A percentile compares a stretch with the other conserved stretches of the same genome.
These are phyloP conservation scores for Pyrus pyrifolia DNA, from an alignment of 306 rosid species.

Conservation along the genomic window DNA sequence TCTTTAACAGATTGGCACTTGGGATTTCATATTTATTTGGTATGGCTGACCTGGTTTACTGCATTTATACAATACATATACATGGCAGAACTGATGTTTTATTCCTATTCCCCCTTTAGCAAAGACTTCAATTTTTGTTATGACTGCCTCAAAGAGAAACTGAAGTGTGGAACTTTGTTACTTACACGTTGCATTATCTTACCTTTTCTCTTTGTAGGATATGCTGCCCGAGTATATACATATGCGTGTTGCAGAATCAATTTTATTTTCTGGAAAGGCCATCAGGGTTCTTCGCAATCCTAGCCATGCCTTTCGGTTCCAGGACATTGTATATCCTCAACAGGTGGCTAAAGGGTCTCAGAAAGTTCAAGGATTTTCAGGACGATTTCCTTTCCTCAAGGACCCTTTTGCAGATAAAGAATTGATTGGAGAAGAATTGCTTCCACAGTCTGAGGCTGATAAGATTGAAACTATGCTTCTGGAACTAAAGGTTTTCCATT, in stretches of 20 bases:
- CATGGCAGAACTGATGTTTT: no score
- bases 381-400: slow-evolving; percentile 55
- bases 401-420: slow-evolving; percentile 47
- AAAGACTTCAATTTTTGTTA: not conserved
- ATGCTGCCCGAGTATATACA: slow-evolving; percentile 93
- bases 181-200: not conserved
- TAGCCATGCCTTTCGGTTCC: slow-evolving; percentile 64
- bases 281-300: slow-evolving; percentile 87
- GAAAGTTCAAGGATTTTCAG: slow-evolving; percentile 58
- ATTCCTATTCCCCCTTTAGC: not conserved
- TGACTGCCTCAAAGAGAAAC: not conserved
- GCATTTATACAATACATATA: no score
- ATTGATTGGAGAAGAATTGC: slow-evolving; percentile 67
- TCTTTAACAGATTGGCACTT: slow-evolving; percentile 91
- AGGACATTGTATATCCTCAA: slow-evolving; percentile 42
- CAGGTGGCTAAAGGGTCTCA: slow-evolving; percentile 61
- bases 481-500: slow-evolving; percentile 61
- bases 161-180: not conserved
- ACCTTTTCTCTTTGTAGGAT: slow-evolving; percentile 46
- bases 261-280: slow-evolving; percentile 96
- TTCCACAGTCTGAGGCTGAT: slow-evolving; percentile 92
- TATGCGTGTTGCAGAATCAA: slow-evolving; percentile 83
- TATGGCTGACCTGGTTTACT: slow-evolving; percentile 12
- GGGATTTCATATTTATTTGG: slow-evolving; percentile 89
- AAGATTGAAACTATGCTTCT: slow-evolving; percentile 89